phyloP scores from a whole-genome alignment of 495 filamentous ascomycete species.

The Talaromyces thailandensis region DNA sequence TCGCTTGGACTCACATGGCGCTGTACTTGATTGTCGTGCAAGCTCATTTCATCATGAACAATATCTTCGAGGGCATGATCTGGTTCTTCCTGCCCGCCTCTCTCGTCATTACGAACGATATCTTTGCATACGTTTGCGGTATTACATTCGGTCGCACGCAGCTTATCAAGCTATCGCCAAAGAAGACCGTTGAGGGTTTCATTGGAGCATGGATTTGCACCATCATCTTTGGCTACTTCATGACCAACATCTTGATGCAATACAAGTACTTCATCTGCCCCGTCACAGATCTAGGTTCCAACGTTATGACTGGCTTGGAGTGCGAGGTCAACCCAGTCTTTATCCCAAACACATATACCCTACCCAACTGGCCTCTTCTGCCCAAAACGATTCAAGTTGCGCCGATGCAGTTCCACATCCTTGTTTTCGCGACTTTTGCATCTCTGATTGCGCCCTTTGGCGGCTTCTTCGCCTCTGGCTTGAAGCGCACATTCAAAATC shows the following conservation, averaged over 20 bases:
- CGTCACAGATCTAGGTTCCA: constrained; percentile 91
- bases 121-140: constrained; percentile 95
- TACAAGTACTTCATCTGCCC: constrained; percentile 99
- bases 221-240: constrained; percentile 68
- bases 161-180: constrained; percentile 94
- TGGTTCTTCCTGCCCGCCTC: constrained; percentile 98
- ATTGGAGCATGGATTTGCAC: constrained; percentile 96
- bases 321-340: constrained; percentile 94
- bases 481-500: constrained; percentile 99
- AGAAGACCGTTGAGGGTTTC: constrained; percentile 99
- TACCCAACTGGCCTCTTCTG: constrained; percentile 62
- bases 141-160: constrained; percentile 96
- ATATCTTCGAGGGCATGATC: constrained; percentile 98
- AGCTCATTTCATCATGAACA: constrained; percentile 99
- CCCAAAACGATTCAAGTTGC: constrained; percentile 55
- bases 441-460: constrained; percentile 97
- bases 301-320: constrained; percentile 79
- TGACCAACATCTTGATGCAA: constrained; percentile 82
- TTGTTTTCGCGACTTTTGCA: constrained; percentile 86
- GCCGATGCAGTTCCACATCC: constrained; percentile 93
- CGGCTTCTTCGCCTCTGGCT: constrained; percentile 94
- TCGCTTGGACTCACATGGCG: constrained; percentile 99
- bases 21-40: constrained; percentile 96
- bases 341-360: constrained; percentile 63
- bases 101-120: constrained; percentile 97